Evolutionary conservation across 345 rosid genomes (phyloP).

Genomic region (Populus alba): DNA sequence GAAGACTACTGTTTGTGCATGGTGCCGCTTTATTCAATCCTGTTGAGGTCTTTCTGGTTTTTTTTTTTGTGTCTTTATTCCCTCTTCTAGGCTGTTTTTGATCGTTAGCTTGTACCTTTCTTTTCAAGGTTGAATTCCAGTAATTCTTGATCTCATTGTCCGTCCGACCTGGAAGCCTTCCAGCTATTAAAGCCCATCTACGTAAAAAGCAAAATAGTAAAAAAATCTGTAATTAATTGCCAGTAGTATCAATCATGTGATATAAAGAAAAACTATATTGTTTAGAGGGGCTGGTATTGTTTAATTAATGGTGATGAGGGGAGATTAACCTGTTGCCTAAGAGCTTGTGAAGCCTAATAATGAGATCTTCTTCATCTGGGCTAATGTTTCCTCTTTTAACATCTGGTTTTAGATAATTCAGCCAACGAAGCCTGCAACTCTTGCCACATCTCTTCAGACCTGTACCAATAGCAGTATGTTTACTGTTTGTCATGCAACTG

Average conservation of each 20-base stretch:
- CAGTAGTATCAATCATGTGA: background rate
- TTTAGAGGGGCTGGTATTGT: too few relatives aligned
- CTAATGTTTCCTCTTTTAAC: constrained; percentile 45
- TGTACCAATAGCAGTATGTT: background rate
- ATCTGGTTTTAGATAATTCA: constrained; percentile 41
- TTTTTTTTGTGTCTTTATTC: background rate
- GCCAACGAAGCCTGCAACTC: constrained; percentile 47
- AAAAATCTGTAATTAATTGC: background rate
- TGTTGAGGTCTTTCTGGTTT: too few relatives aligned
- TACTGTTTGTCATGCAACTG: background rate
- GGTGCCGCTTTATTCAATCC: too few relatives aligned
- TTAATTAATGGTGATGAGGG: background rate
- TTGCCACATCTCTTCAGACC: constrained; percentile 31
- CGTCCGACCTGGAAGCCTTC: constrained; percentile 43
- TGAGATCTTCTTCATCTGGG: constrained; percentile 42
- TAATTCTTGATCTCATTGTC: constrained; percentile 40
- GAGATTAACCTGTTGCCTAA: constrained; percentile 16
- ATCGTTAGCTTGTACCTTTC: background rate
- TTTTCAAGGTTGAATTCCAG: constrained; percentile 24
- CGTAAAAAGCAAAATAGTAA: background rate
- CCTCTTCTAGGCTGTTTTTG: background rate
- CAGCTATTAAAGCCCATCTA: constrained; percentile 33
- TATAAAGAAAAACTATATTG: background rate
- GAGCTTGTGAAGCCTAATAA: constrained; percentile 27
- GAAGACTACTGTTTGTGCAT: too few relatives aligned